These are phyloP conservation scores for Crassisporium funariophilum DNA, from an alignment of 768 basidiomycete genomes.

Conservation along the genomic window DNA sequence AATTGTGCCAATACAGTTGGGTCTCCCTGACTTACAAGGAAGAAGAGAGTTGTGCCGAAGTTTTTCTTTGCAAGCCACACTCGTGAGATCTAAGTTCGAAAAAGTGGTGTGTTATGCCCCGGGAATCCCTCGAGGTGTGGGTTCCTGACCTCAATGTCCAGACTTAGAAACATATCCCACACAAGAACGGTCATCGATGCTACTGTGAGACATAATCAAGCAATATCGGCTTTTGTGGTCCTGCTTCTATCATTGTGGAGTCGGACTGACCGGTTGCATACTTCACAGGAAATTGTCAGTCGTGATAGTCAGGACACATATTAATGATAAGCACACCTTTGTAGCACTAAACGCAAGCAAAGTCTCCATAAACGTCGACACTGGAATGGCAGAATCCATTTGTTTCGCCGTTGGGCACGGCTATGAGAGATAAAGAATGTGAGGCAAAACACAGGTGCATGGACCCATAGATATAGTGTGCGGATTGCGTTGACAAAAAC, in stretches of 20 bases:
- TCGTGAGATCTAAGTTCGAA: conserved; percentile 11
- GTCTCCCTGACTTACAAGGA: conserved; percentile 12
- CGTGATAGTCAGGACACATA: neutral
- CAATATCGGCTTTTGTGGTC: too few relatives aligned
- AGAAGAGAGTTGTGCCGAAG: conserved; percentile 22
- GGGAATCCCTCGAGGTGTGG: too few relatives aligned
- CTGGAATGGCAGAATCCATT: too few relatives aligned
- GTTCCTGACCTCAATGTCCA: conserved; percentile 19
- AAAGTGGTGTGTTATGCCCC: neutral
- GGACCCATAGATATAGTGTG: too few relatives aligned
- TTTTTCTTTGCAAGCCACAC: conserved; percentile 24
- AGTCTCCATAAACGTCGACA: too few relatives aligned
- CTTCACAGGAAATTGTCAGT: conserved; percentile 8
- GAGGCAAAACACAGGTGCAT: too few relatives aligned
- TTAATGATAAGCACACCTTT: conserved; percentile 10
- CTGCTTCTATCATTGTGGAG: too few relatives aligned
- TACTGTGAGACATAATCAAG: too few relatives aligned
- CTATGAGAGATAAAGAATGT: too few relatives aligned
- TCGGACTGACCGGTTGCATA: conserved; percentile 15
- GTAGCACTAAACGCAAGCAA: conserved; percentile 14
- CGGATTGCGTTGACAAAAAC: too few relatives aligned
- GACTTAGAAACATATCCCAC: conserved; percentile 24
- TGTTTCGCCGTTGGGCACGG: too few relatives aligned
- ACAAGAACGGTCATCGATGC: conserved; percentile 26
- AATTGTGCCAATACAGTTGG: too few relatives aligned